Evolutionary conservation across 192 early-diverging fungal genomes (phyloP), one percentile per base, ranked within the genome.

Genomic region (Backusella macrospora): DNA sequence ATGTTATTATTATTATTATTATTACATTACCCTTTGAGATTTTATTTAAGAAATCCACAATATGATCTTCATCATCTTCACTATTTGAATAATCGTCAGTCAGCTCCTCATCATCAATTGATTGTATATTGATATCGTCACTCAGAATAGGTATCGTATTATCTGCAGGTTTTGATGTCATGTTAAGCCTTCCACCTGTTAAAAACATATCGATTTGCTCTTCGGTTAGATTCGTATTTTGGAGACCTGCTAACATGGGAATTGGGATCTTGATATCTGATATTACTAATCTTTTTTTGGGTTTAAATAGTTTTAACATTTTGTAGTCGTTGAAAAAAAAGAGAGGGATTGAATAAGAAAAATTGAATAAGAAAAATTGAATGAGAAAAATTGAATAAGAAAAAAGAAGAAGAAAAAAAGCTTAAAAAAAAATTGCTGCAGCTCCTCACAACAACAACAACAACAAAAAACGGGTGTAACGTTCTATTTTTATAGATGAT

Each of bases 241-340:
- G 21, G 52, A 59, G 21, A 3, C 52, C 52, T 21, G 52, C 52
- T 12, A 59, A 18, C 52, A 59, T 59, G 10, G 52, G 52, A 14
- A 59, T 59, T 12, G 52, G 52, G 5, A 59, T 21, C 12, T 59
- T 59, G 52, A 59, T 59, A n/a, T 59, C 52, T 21, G 52, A 59
- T 59, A 59, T 59, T 3, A n/a, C 26, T 10, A 59, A 23, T 59
- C 52, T 59, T 9, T 59, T 59, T 59, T 59, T 59, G 4, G 52
- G 52, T 59, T 59, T 59, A 55, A 55, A 55, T 55, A 55, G 21
- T 13, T 55, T 55, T 10, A 55, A 55, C 52, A 55, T 55, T 34
- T 34, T 34, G 29, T 34, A 1, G 29, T 34, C 2, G 29, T 34
- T 34, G 2, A 34, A 34, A 34, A 34, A 34, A 34, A 34, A 34